phyloP scores from a whole-genome alignment of 2,329 filamentous ascomycete genomes.

The Botrytis hyacinthi region DNA sequence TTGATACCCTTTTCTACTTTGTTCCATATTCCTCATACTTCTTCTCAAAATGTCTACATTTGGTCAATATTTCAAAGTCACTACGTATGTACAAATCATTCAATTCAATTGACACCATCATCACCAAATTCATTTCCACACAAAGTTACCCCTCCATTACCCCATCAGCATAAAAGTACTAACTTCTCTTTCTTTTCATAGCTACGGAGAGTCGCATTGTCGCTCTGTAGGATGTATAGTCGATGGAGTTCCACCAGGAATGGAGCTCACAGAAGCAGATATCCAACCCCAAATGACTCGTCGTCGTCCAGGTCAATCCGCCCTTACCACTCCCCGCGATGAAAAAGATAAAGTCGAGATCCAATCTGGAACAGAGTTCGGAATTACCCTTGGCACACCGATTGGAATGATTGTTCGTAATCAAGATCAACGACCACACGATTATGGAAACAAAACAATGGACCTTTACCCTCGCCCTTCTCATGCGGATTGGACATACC shows the following conservation, averaged over 20 bases:
- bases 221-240: conserved; percentile 92
- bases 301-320: conserved; percentile 82
- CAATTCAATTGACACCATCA: conserved; percentile 18
- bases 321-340: conserved; percentile 86
- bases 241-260: conserved; percentile 85
- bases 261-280: conserved; percentile 78
- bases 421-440: conserved; percentile 87
- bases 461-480: conserved; percentile 86
- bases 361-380: conserved; percentile 88
- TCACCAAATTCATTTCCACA: neutral
- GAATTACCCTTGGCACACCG: conserved; percentile 84
- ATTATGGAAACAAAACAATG: conserved; percentile 89
- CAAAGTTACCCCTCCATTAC: conserved; percentile 6
- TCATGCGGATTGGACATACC: conserved; percentile 95
- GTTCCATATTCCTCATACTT: neutral
- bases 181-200: conserved; percentile 21
- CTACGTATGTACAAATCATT: conserved; percentile 51
- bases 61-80: conserved; percentile 76
- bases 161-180: conserved; percentile 12
- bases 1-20: conserved; percentile 11
- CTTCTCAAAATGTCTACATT: conserved; percentile 75
- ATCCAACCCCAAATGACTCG: conserved; percentile 96
- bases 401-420: conserved; percentile 86
- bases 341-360: conserved; percentile 92
- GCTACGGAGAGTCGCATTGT: conserved; percentile 84